phyloP scores from a whole-genome alignment of 2,329 filamentous ascomycete species.

The Lanzia echinophila region DNA sequence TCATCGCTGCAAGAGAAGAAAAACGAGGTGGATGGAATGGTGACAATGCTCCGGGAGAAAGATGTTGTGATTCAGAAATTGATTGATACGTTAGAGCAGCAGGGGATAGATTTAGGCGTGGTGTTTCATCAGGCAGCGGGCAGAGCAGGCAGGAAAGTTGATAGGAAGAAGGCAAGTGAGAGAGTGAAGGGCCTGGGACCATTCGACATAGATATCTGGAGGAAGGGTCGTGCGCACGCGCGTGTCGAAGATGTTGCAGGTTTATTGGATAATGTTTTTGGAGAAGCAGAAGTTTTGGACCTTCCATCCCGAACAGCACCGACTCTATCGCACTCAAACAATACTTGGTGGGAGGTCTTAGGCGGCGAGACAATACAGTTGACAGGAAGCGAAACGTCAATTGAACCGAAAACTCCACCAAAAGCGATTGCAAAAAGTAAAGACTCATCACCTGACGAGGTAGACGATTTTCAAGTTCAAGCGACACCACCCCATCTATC shows the following conservation, averaged over 20 bases:
- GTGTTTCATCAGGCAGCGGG: conserved; percentile 41
- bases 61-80: conserved; percentile 49
- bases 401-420: not conserved
- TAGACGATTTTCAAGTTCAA: conserved; percentile 29
- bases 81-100: conserved; percentile 45
- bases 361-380: conserved; percentile 22
- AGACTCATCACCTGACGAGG: conserved; percentile 12
- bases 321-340: not conserved
- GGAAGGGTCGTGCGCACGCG: conserved; percentile 6
- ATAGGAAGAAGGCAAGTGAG: conserved; percentile 31
- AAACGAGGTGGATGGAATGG: conserved; percentile 37
- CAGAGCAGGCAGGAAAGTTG: conserved; percentile 33
- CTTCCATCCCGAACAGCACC: not conserved
- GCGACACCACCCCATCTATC: conserved; percentile 21
- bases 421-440: not conserved
- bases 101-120: conserved; percentile 42
- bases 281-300: not conserved
- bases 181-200: conserved; percentile 40
- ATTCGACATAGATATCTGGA: conserved; percentile 36
- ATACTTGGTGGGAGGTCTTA: conserved; percentile 26
- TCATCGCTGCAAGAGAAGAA: conserved; percentile 37
- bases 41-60: conserved; percentile 42
- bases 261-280: conserved; percentile 23
- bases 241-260: conserved; percentile 10
- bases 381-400: conserved; percentile 11